These are phyloP conservation scores for Paramyrothecium roridum DNA, from an alignment of 2,329 filamentous ascomycete genomes.

Conservation along the genomic window DNA sequence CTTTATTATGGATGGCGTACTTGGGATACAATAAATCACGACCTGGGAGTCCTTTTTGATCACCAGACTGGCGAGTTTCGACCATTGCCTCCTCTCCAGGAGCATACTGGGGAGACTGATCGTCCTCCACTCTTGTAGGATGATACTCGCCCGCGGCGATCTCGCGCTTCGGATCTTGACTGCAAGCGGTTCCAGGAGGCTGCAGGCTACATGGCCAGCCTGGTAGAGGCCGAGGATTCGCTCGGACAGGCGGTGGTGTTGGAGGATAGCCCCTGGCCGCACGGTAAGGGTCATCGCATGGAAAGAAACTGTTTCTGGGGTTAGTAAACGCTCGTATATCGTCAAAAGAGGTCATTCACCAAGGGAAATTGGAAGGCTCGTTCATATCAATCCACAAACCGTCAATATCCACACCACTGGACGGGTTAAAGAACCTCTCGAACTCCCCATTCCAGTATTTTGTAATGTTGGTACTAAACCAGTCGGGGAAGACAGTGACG, in stretches of 20 bases:
- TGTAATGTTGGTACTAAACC: slow-evolving; percentile 63
- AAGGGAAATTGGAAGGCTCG: slow-evolving; percentile 43
- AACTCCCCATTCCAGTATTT: slow-evolving; percentile 71
- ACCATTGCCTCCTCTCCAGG: too few relatives aligned
- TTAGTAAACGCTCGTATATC: slow-evolving; percentile 2
- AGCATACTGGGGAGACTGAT: too few relatives aligned
- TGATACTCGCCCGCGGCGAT: neutral
- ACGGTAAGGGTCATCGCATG: slow-evolving; percentile 21
- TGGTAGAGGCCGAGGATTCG: slow-evolving; percentile 61
- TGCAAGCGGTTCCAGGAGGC: slow-evolving; percentile 16
- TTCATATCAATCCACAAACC: slow-evolving; percentile 76
- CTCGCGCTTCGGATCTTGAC: slow-evolving; percentile 4
- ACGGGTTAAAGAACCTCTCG: slow-evolving; percentile 57
- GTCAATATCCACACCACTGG: slow-evolving; percentile 70
- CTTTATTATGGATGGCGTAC: slow-evolving; percentile 71
- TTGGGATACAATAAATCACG: slow-evolving; percentile 72
- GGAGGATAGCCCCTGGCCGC: slow-evolving; percentile 50
- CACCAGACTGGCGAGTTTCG: slow-evolving; percentile 41
- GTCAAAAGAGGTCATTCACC: slow-evolving; percentile 3
- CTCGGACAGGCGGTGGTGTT: slow-evolving; percentile 57
- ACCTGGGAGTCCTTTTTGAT: slow-evolving; percentile 26
- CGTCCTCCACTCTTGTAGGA: neutral
- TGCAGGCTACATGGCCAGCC: slow-evolving; percentile 55
- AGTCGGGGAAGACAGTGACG: slow-evolving; percentile 70
- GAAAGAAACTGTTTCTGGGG: slow-evolving; percentile 14